Conservation (phyloP, 495 filamentous ascomycete genomes). For the Neurospora sp. region DNA sequence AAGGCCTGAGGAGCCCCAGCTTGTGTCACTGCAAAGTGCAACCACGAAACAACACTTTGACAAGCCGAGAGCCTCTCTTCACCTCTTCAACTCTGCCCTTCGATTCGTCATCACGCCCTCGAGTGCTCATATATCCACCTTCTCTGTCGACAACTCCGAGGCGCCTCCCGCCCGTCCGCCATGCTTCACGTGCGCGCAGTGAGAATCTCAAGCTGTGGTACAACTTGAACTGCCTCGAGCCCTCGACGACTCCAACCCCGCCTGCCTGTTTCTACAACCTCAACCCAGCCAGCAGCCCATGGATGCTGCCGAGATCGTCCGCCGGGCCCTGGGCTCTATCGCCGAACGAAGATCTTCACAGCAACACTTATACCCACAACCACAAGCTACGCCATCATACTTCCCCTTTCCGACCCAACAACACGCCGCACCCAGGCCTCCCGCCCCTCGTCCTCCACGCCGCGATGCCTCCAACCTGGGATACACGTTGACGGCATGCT, state of each 20-base stretch:
- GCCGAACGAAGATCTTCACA: background rate
- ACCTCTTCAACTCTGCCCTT: background rate
- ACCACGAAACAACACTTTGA: background rate
- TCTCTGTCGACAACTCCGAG: background rate
- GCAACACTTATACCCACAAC: background rate
- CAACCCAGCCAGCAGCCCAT: slow-evolving; percentile 18
- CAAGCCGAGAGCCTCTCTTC: background rate
- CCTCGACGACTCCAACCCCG: background rate
- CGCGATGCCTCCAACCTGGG: slow-evolving; percentile 48
- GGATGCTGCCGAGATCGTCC: slow-evolving; percentile 42
- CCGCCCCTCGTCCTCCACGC: slow-evolving; percentile 18
- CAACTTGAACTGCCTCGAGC: background rate
- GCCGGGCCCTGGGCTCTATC: slow-evolving; percentile 37
- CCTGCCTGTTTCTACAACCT: background rate
- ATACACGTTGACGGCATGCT: slow-evolving; percentile 81
- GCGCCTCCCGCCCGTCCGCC: background rate
- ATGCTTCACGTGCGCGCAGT: background rate
- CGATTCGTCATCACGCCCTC: background rate
- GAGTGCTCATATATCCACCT: background rate
- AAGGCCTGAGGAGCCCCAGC: background rate
- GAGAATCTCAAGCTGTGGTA: background rate
- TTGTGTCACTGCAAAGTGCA: background rate
- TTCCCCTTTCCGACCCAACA: slow-evolving; percentile 22
- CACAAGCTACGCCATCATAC: background rate
- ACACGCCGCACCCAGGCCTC: slow-evolving; percentile 17